Percentiles rank a stretch among this genome's conserved stretches.
phyloP scores from a whole-genome alignment of 2,329 filamentous ascomycete species.

The Pyrenochaeta sp. region DNA sequence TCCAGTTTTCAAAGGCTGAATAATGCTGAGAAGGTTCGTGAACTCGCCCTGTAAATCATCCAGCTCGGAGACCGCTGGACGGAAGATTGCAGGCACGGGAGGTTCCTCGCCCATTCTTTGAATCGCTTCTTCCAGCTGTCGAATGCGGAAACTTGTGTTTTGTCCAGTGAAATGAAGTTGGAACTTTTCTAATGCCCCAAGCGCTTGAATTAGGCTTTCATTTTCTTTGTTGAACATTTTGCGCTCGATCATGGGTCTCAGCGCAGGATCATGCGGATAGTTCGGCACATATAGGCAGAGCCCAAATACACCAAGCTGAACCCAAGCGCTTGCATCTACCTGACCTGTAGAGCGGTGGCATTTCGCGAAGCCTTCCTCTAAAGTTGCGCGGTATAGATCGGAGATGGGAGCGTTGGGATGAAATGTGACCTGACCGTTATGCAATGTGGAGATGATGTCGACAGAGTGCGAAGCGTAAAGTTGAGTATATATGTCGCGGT shows the following conservation, averaged over 20 bases:
- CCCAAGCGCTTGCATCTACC: slow-evolving; percentile 66
- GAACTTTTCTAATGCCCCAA: slow-evolving; percentile 69
- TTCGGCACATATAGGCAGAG: slow-evolving; percentile 86
- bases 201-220: slow-evolving; percentile 61
- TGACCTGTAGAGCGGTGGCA: slow-evolving; percentile 8
- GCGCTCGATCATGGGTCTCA: slow-evolving; percentile 68
- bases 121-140: slow-evolving; percentile 69
- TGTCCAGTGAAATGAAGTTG: slow-evolving; percentile 74
- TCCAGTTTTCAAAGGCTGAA: slow-evolving; percentile 36
- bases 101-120: slow-evolving; percentile 71
- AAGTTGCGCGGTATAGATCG: slow-evolving; percentile 44
- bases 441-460: slow-evolving; percentile 15
- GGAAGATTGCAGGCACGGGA: slow-evolving; percentile 70
- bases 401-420: slow-evolving; percentile 16
- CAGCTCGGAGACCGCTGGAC: slow-evolving; percentile 73
- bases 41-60: slow-evolving; percentile 82
- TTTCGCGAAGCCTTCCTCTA: slow-evolving; percentile 23
- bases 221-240: slow-evolving; percentile 65
- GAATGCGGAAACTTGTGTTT: slow-evolving; percentile 69
- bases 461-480: slow-evolving; percentile 31
- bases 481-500: slow-evolving; percentile 28
- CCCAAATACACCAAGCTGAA: slow-evolving; percentile 75
- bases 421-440: slow-evolving; percentile 12
- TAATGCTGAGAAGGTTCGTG: slow-evolving; percentile 67
- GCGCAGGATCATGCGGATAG: slow-evolving; percentile 81